These are phyloP conservation scores for Aureobasidium sp. DNA, from an alignment of 2,329 filamentous ascomycete species.

Conservation along the genomic window DNA sequence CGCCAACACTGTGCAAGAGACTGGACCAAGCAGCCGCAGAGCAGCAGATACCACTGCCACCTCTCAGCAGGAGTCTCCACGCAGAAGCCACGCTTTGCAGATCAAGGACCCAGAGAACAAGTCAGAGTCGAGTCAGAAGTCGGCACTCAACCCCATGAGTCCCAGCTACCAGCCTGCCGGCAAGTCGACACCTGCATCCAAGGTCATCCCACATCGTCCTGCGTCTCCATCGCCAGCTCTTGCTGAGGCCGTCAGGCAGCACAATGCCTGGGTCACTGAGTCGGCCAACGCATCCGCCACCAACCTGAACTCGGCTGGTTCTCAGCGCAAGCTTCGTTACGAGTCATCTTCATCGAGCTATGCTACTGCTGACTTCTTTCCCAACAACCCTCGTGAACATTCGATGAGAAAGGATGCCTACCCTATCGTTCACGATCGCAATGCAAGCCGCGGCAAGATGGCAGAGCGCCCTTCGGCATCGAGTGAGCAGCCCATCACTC, in stretches of 20 bases:
- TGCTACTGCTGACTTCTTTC: slow-evolving; percentile 31
- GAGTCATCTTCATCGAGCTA: slow-evolving; percentile 28
- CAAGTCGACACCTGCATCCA: slow-evolving; percentile 10
- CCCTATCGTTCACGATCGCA: slow-evolving; percentile 6
- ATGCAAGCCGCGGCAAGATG: background rate
- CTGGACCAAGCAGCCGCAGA: background rate
- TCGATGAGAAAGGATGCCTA: slow-evolving; percentile 26
- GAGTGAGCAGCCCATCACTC: slow-evolving; percentile 14
- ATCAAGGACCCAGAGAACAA: slow-evolving; percentile 26
- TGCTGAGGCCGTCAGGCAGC: slow-evolving; percentile 11
- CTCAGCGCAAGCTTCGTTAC: slow-evolving; percentile 9
- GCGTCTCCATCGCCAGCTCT: slow-evolving; percentile 10
- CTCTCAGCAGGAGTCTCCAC: slow-evolving; percentile 14
- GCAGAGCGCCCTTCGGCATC: background rate
- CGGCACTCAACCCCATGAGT: slow-evolving; percentile 30
- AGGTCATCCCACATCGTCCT: background rate
- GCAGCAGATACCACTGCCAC: background rate
- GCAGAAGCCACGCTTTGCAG: slow-evolving; percentile 24
- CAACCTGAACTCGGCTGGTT: slow-evolving; percentile 1
- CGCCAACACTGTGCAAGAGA: background rate
- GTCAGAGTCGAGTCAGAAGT: slow-evolving; percentile 18
- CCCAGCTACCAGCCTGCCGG: slow-evolving; percentile 28
- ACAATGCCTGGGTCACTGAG: slow-evolving; percentile 12
- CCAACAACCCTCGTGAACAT: slow-evolving; percentile 29
- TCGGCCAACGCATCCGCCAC: background rate